Evolutionary conservation across 2,329 filamentous ascomycete species (phyloP).

Genomic region (Lasiodiplodia sp.): DNA sequence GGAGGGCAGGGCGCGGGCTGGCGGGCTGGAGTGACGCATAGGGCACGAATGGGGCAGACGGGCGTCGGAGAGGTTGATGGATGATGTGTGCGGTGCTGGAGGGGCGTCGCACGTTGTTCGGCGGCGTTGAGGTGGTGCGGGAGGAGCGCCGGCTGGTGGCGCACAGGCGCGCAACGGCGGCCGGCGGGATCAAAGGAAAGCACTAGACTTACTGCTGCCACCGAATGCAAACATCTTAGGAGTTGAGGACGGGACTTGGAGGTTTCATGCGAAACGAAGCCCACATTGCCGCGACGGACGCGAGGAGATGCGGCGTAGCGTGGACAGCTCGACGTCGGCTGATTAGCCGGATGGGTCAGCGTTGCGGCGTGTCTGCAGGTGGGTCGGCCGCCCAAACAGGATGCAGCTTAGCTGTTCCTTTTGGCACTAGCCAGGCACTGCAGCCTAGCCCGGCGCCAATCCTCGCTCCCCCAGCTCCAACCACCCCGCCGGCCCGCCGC

Average conservation of each 20-base stretch:
- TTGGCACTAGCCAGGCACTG: background rate
- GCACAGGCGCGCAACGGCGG: constrained; percentile 12
- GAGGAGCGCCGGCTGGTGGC: constrained; percentile 2
- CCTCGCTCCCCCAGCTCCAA: background rate
- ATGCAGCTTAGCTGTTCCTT: background rate
- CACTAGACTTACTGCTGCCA: constrained; percentile 41
- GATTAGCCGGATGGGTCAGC: constrained; percentile 19
- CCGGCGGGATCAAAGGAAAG: constrained; percentile 17
- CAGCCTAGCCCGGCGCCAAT: background rate
- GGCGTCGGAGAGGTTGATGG: constrained; percentile 2
- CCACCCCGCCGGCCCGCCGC: constrained; percentile 1
- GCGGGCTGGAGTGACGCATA: background rate
- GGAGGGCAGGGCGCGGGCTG: background rate
- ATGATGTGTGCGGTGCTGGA: background rate
- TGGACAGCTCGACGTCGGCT: constrained; percentile 26
- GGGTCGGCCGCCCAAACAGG: background rate
- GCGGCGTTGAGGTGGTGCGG: background rate
- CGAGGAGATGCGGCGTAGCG: constrained; percentile 20
- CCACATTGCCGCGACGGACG: constrained; percentile 25
- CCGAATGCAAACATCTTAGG: constrained; percentile 44
- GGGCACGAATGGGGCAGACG: constrained; percentile 16
- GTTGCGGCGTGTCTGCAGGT: background rate
- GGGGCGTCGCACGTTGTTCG: constrained; percentile 5
- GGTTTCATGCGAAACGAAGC: constrained; percentile 28
- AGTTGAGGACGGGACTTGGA: constrained; percentile 10